Base-by-base conservation (phyloP, 495 filamentous ascomycete genomes). In the Aspergillus panamensis region DNA sequence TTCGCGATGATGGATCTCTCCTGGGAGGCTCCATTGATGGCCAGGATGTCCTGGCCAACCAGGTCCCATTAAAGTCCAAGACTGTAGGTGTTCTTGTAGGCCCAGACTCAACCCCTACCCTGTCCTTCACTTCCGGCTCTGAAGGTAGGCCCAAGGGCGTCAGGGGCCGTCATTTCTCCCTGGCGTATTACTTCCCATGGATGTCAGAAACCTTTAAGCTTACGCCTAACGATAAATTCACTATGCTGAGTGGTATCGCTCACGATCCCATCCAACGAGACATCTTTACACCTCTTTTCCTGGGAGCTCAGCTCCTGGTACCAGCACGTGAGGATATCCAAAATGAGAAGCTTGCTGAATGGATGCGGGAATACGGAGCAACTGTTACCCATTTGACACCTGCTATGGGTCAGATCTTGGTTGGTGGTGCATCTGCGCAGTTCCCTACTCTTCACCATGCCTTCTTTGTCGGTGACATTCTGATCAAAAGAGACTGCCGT, bases 221-320 rank as follows among this genome's bases (percentile, higher is more conserved):
- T 13, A 85, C 84, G 0, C 77, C 83, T 6, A 80, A 90, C 51
- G 89, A 90, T 62, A 82, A 82, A 50, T 97, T 96, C 62, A 92
- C 92, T 0, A 88, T 96, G 77, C 77, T 97, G 13, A 85, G 80
- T 42, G 91, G 91, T 30, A 92, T 78, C 59, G 88, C 90, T 1
- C 92, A 96, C 63, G 93, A 97, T 66, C 91, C 92, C 0, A 91
- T 96, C 47, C 92, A 96, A 66, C 72, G 90, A 64, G 93, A 97
- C 71, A 93, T 97, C 21, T 96, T 97, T 72, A 97, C 90, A 0
- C 93, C 94, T 0, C 78, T 97, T 8, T 97, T 94, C 77, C 75
- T 96, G 16, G 91, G 90, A 20, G 91, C 90, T 0, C 82, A 89
- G 65, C 70, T 97, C 0, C 70, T 97, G 16, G 86, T 96, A 1